Base-by-base conservation (phyloP, 2,329 filamentous ascomycete genomes). In the Trichoderma sp. region DNA sequence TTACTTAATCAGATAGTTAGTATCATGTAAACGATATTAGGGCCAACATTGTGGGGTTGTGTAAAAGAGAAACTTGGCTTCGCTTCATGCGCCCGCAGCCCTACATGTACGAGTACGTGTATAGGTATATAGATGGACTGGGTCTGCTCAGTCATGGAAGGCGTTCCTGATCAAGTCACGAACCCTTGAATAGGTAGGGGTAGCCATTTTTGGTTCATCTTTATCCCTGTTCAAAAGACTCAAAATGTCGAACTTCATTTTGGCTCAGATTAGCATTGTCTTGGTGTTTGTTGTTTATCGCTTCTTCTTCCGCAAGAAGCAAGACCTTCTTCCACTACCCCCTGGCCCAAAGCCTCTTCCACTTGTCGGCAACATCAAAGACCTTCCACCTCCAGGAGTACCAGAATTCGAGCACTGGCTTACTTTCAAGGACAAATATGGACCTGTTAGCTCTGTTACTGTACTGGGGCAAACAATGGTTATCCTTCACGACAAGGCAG, bases 351-450 rank as follows among this genome's bases (percentile, higher is more conserved):
- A 72, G 21, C 79, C 79, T 1, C 74, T 83, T 11, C 83, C 84
- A 0, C 56, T 87, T 2, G 51, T 87, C 14, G 86, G 86, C 11
- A 87, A 87, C 74, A 72, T 86, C 9, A 76, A 76, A 4, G 84
- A 87, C 72, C 74, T 87, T 24, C 85, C 85, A 2, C 76, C 79
- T 1, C 66, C 74, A 3, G 79, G 77, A 4, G 69, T 71, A 6
- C 76, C 76, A 1, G 80, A 82, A 60, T 79, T 76, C 73, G 73
- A 78, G 36, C 80, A 82, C 64, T 83, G 81, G 81, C 62, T 81
- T 2, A 75, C 78, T 70, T 78, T 80, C 71, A 82, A 82, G 36
- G 77, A 83, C 4, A 28, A 73, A 9, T 81, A 81, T 43, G 72
- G 72, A 7, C 64, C 63, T 21, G 51, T 73, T 18, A 72, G 64